phyloP scores from a whole-genome alignment of 352 stramenopile genomes.

The Globisporangium mamillatum region DNA sequence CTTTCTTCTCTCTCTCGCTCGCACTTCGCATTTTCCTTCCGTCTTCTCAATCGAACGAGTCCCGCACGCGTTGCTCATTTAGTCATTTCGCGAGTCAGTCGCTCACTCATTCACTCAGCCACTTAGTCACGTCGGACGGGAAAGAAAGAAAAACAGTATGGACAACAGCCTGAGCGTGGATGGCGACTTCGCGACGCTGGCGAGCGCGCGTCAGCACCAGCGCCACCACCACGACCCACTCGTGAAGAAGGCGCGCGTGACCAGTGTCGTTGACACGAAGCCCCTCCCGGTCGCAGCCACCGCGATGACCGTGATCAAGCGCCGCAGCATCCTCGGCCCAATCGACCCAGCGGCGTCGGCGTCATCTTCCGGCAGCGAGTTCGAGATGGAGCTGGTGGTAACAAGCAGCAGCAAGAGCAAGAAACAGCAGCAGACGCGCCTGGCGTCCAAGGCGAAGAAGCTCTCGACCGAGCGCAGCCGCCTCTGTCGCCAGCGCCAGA shows the following conservation, averaged over 20 bases:
- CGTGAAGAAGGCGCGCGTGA: not conserved
- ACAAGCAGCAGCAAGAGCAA: not conserved
- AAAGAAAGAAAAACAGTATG: not conserved
- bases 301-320: not conserved
- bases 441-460: constrained; percentile 12
- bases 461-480: constrained; percentile 25
- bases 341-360: not conserved
- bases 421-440: constrained; percentile 7
- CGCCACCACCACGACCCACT: not conserved
- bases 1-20: no score
- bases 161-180: not conserved
- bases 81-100: not conserved
- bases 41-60: not conserved
- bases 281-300: not conserved
- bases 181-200: not conserved
- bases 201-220: not conserved
- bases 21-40: not conserved
- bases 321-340: constrained; percentile 1
- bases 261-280: not conserved
- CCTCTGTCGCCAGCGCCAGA: constrained; percentile 23
- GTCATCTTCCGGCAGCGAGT: not conserved
- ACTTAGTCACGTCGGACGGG: not conserved
- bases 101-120: not conserved
- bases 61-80: not conserved
- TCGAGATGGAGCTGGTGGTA: not conserved